Conservation (phyloP, 2,329 filamentous ascomycete genomes). For the Tolypocladium ovalisporum region DNA sequence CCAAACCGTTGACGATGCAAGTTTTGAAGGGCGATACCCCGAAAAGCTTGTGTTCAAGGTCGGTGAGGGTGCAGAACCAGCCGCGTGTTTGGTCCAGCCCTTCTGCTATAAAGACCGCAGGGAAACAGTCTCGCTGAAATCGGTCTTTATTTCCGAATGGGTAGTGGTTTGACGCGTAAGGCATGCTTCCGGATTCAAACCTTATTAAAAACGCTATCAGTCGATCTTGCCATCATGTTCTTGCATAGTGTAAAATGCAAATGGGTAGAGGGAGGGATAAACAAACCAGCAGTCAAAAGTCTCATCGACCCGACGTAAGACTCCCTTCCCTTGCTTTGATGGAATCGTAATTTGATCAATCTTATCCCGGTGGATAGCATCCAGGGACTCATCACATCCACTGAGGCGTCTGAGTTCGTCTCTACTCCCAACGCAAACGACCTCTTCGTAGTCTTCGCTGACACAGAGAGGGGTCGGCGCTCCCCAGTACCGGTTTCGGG, state of each 20-base stretch:
- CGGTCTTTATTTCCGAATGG: conserved; percentile 81
- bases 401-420: conserved; percentile 76
- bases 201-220: conserved; percentile 20
- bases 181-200: conserved; percentile 96
- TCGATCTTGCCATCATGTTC: neutral
- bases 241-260: too few species aligned
- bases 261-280: too few species aligned
- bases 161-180: conserved; percentile 82
- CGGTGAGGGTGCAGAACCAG: conserved; percentile 91
- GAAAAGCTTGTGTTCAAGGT: conserved; percentile 81
- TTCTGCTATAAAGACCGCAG: conserved; percentile 89
- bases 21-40: conserved; percentile 83
- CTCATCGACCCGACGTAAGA: conserved; percentile 67
- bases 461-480: conserved; percentile 88
- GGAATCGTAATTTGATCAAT: conserved; percentile 95
- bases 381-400: conserved; percentile 66
- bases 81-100: conserved; percentile 88
- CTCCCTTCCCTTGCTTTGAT: conserved; percentile 75
- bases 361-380: conserved; percentile 83
- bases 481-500: conserved; percentile 89
- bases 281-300: conserved; percentile 71
- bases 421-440: conserved; percentile 76
- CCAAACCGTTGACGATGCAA: conserved; percentile 91
- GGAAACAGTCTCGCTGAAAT: conserved; percentile 64
- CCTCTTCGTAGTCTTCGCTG: conserved; percentile 78